Conservation (phyloP, 176 grass and related monocot species). For the Eleusine indica region DNA sequence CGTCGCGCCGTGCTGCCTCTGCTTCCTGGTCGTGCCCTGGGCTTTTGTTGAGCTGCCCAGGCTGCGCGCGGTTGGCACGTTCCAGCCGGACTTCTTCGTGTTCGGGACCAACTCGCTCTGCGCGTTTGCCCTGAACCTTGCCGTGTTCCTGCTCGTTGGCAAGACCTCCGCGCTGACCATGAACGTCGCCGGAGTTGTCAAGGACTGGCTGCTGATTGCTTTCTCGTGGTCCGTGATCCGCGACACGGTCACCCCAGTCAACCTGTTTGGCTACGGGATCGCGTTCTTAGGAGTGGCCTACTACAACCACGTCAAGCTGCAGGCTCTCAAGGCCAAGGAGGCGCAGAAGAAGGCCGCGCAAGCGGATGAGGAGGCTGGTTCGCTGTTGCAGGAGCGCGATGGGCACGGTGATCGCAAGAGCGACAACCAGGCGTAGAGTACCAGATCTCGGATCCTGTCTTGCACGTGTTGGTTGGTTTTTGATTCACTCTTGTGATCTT, state of each 20-base stretch:
- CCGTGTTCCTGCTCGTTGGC: slow-evolving; percentile 88
- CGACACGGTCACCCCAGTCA: slow-evolving; percentile 81
- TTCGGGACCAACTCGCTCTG: slow-evolving; percentile 92
- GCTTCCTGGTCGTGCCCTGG: slow-evolving; percentile 65
- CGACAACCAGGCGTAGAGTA: slow-evolving; percentile 64
- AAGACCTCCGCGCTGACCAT: slow-evolving; percentile 98
- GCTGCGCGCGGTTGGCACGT: slow-evolving; percentile 52
- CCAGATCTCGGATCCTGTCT: slow-evolving; percentile 36
- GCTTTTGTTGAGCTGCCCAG: slow-evolving; percentile 76
- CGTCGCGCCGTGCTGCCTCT: slow-evolving; percentile 1
- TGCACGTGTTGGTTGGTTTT: slow-evolving; percentile 47
- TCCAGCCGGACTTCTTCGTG: slow-evolving; percentile 81
- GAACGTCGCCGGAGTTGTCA: slow-evolving; percentile 94
- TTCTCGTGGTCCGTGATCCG: slow-evolving; percentile 98
- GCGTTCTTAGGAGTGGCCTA: slow-evolving; percentile 87
- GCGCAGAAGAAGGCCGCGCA: slow-evolving; percentile 63
- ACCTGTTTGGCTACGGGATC: slow-evolving; percentile 88
- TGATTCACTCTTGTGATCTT: slow-evolving; percentile 12
- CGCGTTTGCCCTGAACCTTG: slow-evolving; percentile 93
- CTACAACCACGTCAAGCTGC: slow-evolving; percentile 94
- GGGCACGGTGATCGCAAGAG: slow-evolving; percentile 63
- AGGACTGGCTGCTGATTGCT: slow-evolving; percentile 94
- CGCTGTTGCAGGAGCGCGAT: slow-evolving; percentile 69
- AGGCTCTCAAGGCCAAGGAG: slow-evolving; percentile 90
- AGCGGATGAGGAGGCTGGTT: slow-evolving; percentile 69